Conservation (phyloP, 2,329 filamentous ascomycete genomes). For the Hypoxylon sp. region DNA sequence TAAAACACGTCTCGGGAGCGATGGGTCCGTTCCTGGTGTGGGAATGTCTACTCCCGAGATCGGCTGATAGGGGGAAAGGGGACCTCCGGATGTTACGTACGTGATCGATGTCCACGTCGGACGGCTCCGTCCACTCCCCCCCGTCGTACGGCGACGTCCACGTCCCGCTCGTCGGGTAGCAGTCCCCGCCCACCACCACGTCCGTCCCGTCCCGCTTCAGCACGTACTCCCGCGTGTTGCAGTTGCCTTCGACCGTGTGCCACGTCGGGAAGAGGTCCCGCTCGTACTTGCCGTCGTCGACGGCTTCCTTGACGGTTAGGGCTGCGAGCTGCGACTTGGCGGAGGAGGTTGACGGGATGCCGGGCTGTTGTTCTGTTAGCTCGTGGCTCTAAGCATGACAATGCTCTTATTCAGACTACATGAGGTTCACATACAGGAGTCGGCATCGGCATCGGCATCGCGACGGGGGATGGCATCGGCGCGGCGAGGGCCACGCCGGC, state of each 20-base stretch:
- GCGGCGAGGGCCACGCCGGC: slow-evolving; percentile 37
- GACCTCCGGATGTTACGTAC: too few relatives aligned
- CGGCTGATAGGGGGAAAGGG: too few relatives aligned
- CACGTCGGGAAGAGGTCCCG: slow-evolving; percentile 76
- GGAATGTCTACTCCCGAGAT: too few relatives aligned
- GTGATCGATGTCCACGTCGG: slow-evolving; percentile 83
- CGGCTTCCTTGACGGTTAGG: slow-evolving; percentile 65
- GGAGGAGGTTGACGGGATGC: slow-evolving; percentile 65
- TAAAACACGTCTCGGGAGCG: too few relatives aligned
- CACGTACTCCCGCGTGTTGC: slow-evolving; percentile 77
- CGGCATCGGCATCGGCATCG: slow-evolving; percentile 37
- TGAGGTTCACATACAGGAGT: slow-evolving; percentile 36
- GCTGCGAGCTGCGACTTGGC: slow-evolving; percentile 65
- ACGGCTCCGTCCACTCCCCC: slow-evolving; percentile 70
- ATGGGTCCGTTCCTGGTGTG: too few relatives aligned
- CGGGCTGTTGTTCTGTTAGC: slow-evolving; percentile 53
- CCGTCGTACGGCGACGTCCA: slow-evolving; percentile 81
- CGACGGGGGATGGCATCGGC: slow-evolving; percentile 32
- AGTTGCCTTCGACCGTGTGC: slow-evolving; percentile 69
- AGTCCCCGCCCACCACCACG: slow-evolving; percentile 66
- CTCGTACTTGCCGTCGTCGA: slow-evolving; percentile 65
- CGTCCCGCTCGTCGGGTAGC: slow-evolving; percentile 68
- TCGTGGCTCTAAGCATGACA: background rate
- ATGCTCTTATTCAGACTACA: background rate
- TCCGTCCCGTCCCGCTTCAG: slow-evolving; percentile 75